Conservation (phyloP, 495 filamentous ascomycete genomes). For the Rusavskia elegans region DNA sequence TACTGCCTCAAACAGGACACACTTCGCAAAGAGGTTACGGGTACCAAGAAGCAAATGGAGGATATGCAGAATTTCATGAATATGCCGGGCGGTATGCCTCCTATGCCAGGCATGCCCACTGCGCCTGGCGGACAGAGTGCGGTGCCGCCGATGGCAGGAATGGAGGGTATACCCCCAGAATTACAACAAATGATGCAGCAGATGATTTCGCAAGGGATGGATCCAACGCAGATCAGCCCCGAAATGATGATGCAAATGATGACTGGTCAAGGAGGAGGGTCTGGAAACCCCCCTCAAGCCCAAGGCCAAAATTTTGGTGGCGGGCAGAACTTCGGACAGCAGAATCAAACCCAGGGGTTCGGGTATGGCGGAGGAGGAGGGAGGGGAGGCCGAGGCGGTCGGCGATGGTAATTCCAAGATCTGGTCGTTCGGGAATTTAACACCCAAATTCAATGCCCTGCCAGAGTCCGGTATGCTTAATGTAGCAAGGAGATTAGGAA, state of each 20-base stretch:
- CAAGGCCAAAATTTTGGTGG: constrained; percentile 25
- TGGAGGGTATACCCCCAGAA: constrained; percentile 58
- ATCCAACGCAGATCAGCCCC: constrained; percentile 64
- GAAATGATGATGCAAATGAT: constrained; percentile 40
- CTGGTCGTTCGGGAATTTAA: no score
- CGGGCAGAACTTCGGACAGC: constrained; percentile 25
- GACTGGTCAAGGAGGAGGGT: constrained; percentile 26
- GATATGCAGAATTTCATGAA: constrained; percentile 73
- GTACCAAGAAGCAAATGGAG: constrained; percentile 73
- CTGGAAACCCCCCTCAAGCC: constrained; percentile 12
- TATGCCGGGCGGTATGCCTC: constrained; percentile 53
- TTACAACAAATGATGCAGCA: constrained; percentile 71
- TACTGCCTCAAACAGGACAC: constrained; percentile 82
- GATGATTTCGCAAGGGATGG: constrained; percentile 73
- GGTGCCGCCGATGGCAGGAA: constrained; percentile 41
- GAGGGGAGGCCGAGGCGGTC: constrained; percentile 10
- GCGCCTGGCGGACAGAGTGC: constrained; percentile 18
- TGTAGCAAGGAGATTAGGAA: no score
- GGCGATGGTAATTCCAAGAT: constrained; percentile 1
- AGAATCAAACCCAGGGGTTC: constrained; percentile 32
- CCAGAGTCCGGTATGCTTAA: no score
- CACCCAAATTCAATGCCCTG: no score
- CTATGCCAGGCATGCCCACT: constrained; percentile 46
- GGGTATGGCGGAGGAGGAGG: constrained; percentile 30
- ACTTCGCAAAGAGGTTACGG: constrained; percentile 52